A percentile compares a stretch with the other conserved stretches of the same genome.
Evolutionary conservation across 148 eudicot genomes (phyloP).

Genomic region (Bassia scoparia): DNA sequence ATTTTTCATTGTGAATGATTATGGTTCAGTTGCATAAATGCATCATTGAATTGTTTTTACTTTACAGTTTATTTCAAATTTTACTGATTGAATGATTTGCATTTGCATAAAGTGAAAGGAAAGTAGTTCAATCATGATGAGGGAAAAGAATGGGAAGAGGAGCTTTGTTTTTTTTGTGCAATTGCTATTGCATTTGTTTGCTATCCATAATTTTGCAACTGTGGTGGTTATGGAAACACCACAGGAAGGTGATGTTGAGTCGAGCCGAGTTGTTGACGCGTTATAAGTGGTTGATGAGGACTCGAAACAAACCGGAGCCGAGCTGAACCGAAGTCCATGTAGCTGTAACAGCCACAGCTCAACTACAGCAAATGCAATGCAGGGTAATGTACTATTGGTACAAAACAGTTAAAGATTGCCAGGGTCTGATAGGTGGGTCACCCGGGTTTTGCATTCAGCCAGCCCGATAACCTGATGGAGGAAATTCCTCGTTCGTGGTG

Average conservation of each 20-base stretch:
- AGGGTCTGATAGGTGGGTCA: constrained; percentile 45
- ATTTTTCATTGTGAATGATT: too few species aligned
- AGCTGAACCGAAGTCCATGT: constrained; percentile 32
- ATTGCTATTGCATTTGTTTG: constrained; percentile 25
- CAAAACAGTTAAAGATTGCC: constrained; percentile 31
- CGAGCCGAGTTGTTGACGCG: constrained; percentile 19
- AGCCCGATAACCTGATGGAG: constrained; percentile 39
- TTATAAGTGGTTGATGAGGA: constrained; percentile 4
- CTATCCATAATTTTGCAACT: constrained; percentile 31
- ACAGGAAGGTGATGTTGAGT: neutral
- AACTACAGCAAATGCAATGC: constrained; percentile 49
- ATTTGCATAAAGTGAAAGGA: too few species aligned
- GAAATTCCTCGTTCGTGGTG: constrained; percentile 48
- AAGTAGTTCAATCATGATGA: neutral
- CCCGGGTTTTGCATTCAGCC: constrained; percentile 48
- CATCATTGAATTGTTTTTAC: too few species aligned
- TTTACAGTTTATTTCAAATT: too few species aligned
- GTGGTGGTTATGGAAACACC: neutral
- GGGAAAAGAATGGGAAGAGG: constrained; percentile 26
- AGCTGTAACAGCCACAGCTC: constrained; percentile 37
- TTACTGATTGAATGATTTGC: too few species aligned
- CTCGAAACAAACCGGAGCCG: neutral
- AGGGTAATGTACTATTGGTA: constrained; percentile 55
- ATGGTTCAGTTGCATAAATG: too few species aligned
- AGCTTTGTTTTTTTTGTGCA: constrained; percentile 24